These are phyloP conservation scores for Plectosphaerella plurivora DNA, from an alignment of 2,329 filamentous ascomycete genomes.

Conservation along the genomic window DNA sequence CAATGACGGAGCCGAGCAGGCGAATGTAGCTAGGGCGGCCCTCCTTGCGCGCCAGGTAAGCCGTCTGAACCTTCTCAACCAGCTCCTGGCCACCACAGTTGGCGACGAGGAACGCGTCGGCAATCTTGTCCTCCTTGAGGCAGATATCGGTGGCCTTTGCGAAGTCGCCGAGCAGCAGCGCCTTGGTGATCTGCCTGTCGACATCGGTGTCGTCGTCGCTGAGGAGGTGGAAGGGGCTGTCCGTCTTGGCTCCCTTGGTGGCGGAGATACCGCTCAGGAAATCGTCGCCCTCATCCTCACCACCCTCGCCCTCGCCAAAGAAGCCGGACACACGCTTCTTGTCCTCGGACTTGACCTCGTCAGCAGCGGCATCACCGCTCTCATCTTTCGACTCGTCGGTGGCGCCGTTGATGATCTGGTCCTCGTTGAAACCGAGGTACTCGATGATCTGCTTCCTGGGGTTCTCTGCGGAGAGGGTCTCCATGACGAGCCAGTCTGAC, in stretches of 20 bases:
- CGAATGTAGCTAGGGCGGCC: slow-evolving; percentile 88
- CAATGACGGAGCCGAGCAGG: slow-evolving; percentile 83
- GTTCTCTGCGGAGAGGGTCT: slow-evolving; percentile 79
- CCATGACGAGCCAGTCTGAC: slow-evolving; percentile 92
- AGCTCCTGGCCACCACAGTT: slow-evolving; percentile 93
- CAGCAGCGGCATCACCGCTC: slow-evolving; percentile 21
- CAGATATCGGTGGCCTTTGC: slow-evolving; percentile 85
- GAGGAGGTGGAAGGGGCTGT: slow-evolving; percentile 90
- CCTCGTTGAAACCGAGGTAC: slow-evolving; percentile 79
- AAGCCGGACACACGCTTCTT: slow-evolving; percentile 69
- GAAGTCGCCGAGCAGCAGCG: slow-evolving; percentile 87
- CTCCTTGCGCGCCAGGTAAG: slow-evolving; percentile 80
- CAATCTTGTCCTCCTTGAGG: slow-evolving; percentile 81
- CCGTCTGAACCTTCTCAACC: slow-evolving; percentile 87
- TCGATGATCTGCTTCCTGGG: slow-evolving; percentile 83
- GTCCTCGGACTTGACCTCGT: slow-evolving; percentile 29
- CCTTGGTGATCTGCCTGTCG: slow-evolving; percentile 82
- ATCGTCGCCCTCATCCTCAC: slow-evolving; percentile 62
- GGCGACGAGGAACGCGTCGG: slow-evolving; percentile 96
- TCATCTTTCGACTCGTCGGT: slow-evolving; percentile 16
- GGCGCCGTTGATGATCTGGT: slow-evolving; percentile 48
- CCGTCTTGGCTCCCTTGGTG: slow-evolving; percentile 87
- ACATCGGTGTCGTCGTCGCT: slow-evolving; percentile 77
- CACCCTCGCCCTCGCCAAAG: slow-evolving; percentile 66
- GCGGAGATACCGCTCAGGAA: slow-evolving; percentile 83